Evolutionary conservation across 306 rosid species (phyloP).

Genomic region (Dryas octopetala): DNA sequence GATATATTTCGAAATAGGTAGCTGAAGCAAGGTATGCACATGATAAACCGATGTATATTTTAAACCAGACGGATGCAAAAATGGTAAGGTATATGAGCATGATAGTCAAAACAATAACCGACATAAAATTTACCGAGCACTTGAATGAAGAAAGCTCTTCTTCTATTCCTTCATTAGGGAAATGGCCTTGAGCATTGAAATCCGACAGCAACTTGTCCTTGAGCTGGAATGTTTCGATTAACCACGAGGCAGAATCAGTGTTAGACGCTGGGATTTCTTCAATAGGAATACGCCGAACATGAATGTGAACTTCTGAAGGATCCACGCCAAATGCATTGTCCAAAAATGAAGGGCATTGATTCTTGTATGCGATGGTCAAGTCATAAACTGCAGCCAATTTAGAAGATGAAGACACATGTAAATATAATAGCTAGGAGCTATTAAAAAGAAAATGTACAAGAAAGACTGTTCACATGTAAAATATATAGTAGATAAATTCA

Average conservation of each 20-base stretch:
- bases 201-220: slow-evolving; percentile 57
- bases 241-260: slow-evolving; percentile 62
- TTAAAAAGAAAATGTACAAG: no score
- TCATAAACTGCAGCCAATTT: slow-evolving; percentile 73
- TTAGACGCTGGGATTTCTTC: slow-evolving; percentile 63
- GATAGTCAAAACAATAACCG: slow-evolving; percentile 53
- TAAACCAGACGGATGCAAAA: slow-evolving; percentile 69
- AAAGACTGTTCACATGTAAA: no score
- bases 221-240: slow-evolving; percentile 52
- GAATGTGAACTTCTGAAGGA: slow-evolving; percentile 94
- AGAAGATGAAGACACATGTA: background rate
- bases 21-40: slow-evolving; percentile 78
- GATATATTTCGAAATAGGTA: slow-evolving; percentile 51
- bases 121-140: slow-evolving; percentile 48
- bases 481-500: no score
- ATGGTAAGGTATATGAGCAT: slow-evolving; percentile 57
- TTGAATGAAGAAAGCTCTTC: slow-evolving; percentile 52
- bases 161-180: slow-evolving; percentile 53
- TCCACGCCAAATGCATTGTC: slow-evolving; percentile 89
- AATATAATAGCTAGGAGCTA: slow-evolving; percentile 1
- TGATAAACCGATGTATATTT: slow-evolving; percentile 63
- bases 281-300: slow-evolving; percentile 61
- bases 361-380: slow-evolving; percentile 76
- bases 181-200: slow-evolving; percentile 62
- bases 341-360: slow-evolving; percentile 70